phyloP scores from a whole-genome alignment of 371 early-diverging fungal species.

The Syncephalastrum sp. region DNA sequence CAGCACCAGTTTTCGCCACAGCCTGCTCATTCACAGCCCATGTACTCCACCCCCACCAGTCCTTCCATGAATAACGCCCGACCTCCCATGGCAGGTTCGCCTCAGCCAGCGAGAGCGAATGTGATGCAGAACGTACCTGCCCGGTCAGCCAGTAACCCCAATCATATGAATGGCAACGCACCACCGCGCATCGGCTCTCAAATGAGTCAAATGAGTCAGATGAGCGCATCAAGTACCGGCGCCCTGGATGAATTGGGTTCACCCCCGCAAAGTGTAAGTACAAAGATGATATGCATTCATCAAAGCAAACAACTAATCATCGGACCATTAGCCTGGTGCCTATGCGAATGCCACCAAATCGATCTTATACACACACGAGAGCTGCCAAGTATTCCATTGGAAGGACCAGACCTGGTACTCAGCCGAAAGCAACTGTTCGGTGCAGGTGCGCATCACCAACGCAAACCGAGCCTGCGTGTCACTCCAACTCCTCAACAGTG shows the following conservation, averaged over 20 bases:
- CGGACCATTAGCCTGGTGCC: constrained; percentile 9
- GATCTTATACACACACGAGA: constrained; percentile 30
- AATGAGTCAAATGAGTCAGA: background rate
- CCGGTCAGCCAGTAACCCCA: too few relatives aligned
- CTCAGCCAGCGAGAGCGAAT: too few relatives aligned
- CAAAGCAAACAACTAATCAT: background rate
- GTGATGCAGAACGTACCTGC: too few relatives aligned
- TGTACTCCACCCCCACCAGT: constrained; percentile 6
- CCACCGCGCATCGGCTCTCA: constrained; percentile 11
- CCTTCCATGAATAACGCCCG: too few relatives aligned
- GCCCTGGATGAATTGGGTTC: constrained; percentile 22
- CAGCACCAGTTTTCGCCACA: constrained; percentile 1
- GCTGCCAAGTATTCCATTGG: constrained; percentile 50
- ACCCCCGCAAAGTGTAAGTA: constrained; percentile 36
- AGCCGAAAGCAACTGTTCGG: constrained; percentile 33
- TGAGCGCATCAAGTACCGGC: background rate
- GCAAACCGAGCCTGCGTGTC: constrained; percentile 36
- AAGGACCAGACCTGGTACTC: constrained; percentile 46
- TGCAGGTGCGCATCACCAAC: constrained; percentile 35
- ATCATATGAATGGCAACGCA: too few relatives aligned
- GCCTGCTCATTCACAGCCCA: constrained; percentile 3
- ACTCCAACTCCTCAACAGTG: constrained; percentile 28
- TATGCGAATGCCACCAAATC: constrained; percentile 27
- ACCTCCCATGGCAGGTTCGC: too few relatives aligned
- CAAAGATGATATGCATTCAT: background rate